Percentiles rank a stretch among this genome's conserved stretches.
Conservation (phyloP, 345 rosid genomes). For the Kandelia obovata region DNA sequence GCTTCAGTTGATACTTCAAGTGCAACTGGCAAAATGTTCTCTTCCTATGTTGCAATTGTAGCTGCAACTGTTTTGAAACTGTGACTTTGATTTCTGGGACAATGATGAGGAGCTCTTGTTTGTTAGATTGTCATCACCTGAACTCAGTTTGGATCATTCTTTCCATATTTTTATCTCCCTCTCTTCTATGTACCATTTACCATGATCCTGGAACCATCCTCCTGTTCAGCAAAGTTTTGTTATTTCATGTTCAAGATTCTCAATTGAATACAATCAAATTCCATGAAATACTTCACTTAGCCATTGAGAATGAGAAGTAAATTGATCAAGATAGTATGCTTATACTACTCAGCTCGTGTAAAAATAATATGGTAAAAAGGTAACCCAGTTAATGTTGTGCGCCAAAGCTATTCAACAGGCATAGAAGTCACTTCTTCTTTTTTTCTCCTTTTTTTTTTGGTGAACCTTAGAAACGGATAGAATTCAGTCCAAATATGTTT, state of each 20-base stretch:
- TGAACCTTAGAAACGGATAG: too few relatives aligned
- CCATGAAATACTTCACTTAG: neutral
- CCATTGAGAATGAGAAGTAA: too few relatives aligned
- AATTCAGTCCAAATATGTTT: too few relatives aligned
- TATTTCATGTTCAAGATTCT: neutral
- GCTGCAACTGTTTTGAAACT: slow-evolving; percentile 35
- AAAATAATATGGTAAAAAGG: too few relatives aligned
- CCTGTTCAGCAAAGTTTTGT: neutral
- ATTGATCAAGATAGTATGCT: too few relatives aligned
- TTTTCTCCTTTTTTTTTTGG: too few relatives aligned
- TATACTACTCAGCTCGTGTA: too few relatives aligned
- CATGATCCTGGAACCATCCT: slow-evolving; percentile 2
- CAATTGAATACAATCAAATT: neutral
- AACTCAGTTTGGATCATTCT: slow-evolving; percentile 21
- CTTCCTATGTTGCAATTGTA: slow-evolving; percentile 21
- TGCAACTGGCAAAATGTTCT: slow-evolving; percentile 22
- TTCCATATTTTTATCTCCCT: slow-evolving; percentile 6
- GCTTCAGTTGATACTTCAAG: slow-evolving; percentile 35
- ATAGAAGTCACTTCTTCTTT: too few relatives aligned
- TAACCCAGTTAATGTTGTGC: too few relatives aligned
- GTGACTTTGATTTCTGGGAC: slow-evolving; percentile 20
- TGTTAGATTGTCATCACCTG: slow-evolving; percentile 10
- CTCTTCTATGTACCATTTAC: neutral
- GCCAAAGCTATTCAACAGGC: too few relatives aligned
- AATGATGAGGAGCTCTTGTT: slow-evolving; percentile 10